Evolutionary conservation across 2,329 filamentous ascomycete species (phyloP).

Genomic region (Colletotrichum cordylinicola): DNA sequence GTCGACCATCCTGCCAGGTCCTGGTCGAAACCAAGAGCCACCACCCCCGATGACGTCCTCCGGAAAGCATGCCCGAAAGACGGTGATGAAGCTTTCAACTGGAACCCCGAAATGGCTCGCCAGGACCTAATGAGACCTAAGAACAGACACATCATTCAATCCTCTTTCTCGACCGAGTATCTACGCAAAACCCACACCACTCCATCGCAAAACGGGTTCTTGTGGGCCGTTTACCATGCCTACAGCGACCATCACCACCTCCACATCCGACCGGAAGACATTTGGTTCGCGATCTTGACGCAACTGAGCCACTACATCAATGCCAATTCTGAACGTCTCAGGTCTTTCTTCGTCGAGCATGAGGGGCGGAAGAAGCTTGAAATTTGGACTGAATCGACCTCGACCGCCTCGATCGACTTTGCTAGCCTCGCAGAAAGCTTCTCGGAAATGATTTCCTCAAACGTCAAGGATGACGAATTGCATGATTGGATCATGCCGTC

Average conservation of each 20-base stretch:
- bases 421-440: slow-evolving; percentile 40
- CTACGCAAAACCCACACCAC: neutral
- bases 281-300: slow-evolving; percentile 57
- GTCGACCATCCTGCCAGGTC: neutral
- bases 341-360: slow-evolving; percentile 46
- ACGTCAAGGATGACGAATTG: slow-evolving; percentile 45
- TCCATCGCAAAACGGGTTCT: slow-evolving; percentile 39
- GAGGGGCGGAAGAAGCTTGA: slow-evolving; percentile 31
- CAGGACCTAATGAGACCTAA: too few relatives aligned
- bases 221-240: slow-evolving; percentile 41
- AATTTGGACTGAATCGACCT: slow-evolving; percentile 8
- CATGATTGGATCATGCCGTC: slow-evolving; percentile 54
- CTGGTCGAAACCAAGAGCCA: neutral
- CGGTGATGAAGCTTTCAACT: rapidly evolving
- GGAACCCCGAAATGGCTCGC: too few relatives aligned
- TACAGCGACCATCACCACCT: slow-evolving; percentile 52
- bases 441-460: slow-evolving; percentile 41
- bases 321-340: slow-evolving; percentile 48
- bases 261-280: slow-evolving; percentile 54
- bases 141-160: neutral
- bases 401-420: slow-evolving; percentile 11
- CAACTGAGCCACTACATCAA: slow-evolving; percentile 55
- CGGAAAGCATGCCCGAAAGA: neutral
- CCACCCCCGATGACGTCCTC: neutral
- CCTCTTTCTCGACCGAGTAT: neutral